Conservation (phyloP, 345 rosid species). For the Sonneratia caseolaris region DNA sequence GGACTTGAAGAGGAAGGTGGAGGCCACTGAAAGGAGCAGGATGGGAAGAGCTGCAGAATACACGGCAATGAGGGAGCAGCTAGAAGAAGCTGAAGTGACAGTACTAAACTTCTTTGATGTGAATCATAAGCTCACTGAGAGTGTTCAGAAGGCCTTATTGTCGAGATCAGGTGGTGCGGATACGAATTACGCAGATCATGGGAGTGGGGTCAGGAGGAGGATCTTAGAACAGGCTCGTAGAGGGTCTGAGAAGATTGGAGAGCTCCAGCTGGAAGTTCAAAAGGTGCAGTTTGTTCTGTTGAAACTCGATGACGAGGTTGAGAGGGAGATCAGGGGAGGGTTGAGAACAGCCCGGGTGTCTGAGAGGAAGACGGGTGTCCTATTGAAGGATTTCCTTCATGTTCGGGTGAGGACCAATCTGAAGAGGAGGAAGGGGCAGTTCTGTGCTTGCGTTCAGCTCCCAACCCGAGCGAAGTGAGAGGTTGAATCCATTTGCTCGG, state of each 20-base stretch:
- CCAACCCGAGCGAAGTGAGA: conserved; percentile 34
- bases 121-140: conserved; percentile 45
- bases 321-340: conserved; percentile 45
- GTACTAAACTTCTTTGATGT: conserved; percentile 46
- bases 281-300: conserved; percentile 64
- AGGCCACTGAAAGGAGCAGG: conserved; percentile 44
- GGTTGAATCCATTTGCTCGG: too few relatives aligned
- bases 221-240: conserved; percentile 67
- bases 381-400: conserved; percentile 65
- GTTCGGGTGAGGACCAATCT: conserved; percentile 41
- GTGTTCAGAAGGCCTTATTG: conserved; percentile 30
- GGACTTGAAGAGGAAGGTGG: conserved; percentile 73
- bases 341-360: conserved; percentile 21
- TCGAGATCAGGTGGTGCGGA: conserved; percentile 36
- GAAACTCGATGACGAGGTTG: conserved; percentile 63
- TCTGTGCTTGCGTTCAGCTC: conserved; percentile 72
- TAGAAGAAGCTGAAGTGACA: conserved; percentile 66
- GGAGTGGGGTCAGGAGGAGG: conserved; percentile 29
- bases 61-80: conserved; percentile 56
- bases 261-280: conserved; percentile 83
- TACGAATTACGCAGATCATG: conserved; percentile 30
- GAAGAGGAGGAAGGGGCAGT: conserved; percentile 41
- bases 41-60: conserved; percentile 57
- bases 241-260: conserved; percentile 73
- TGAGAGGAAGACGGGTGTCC: conserved; percentile 50